phyloP scores from a whole-genome alignment of 2,329 filamentous ascomycete species.

The Coniochaeta prunicola region DNA sequence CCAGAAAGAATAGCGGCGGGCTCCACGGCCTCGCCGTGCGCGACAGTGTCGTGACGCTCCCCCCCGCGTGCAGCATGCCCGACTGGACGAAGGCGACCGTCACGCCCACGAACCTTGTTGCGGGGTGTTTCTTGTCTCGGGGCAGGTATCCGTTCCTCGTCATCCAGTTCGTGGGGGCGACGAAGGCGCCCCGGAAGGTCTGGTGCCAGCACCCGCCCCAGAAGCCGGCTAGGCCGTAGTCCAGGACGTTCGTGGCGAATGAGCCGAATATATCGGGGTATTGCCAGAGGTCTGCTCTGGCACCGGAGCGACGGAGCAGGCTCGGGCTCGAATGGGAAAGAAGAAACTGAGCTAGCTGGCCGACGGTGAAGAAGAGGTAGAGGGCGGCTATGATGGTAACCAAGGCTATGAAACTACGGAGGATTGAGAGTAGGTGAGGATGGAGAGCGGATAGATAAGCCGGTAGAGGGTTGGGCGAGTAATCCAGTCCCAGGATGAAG shows the following conservation, averaged over 20 bases:
- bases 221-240: conserved; percentile 68
- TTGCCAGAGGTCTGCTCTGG: conserved; percentile 42
- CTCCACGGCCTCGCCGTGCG: conserved; percentile 37
- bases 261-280: conserved; percentile 50
- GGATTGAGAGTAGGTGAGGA: conserved; percentile 38
- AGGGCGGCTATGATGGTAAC: conserved; percentile 53
- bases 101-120: conserved; percentile 25
- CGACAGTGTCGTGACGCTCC: conserved; percentile 60
- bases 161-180: conserved; percentile 48
- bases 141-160: conserved; percentile 29
- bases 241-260: conserved; percentile 42
- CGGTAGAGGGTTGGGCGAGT: conserved; percentile 30
- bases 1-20: conserved; percentile 62
- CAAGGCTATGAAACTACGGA: conserved; percentile 50
- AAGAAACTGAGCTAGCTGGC: conserved; percentile 7
- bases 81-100: conserved; percentile 57
- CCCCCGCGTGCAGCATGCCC: conserved; percentile 62
- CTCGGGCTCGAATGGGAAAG: conserved; percentile 6
- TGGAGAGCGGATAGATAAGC: conserved; percentile 34
- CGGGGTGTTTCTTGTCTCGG: conserved; percentile 18
- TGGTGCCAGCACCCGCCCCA: conserved; percentile 94
- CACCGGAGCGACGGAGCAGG: conserved; percentile 35
- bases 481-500: conserved; percentile 50
- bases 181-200: conserved; percentile 69
- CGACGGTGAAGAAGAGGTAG: conserved; percentile 48